Evolutionary conservation across 1,284 basidiomycete genomes (phyloP).

Genomic region (Amylostereum areolatum): DNA sequence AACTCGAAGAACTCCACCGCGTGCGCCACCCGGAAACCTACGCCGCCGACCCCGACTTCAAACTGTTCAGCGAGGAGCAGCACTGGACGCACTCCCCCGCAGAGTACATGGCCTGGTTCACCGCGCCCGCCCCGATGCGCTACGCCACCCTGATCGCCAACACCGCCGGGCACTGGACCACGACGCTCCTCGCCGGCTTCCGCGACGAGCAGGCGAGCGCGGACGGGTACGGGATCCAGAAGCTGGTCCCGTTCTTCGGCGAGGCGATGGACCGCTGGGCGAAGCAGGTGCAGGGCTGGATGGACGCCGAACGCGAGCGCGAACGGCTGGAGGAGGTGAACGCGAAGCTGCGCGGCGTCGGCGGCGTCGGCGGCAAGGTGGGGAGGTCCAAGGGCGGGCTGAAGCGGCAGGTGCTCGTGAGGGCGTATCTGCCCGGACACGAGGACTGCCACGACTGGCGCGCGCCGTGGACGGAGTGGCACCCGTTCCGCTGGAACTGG

Average conservation of each 20-base stretch:
- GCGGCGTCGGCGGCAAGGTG: slow-evolving; percentile 15
- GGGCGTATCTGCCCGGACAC: slow-evolving; percentile 61
- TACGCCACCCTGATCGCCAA: slow-evolving; percentile 55
- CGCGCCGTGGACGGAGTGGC: slow-evolving; percentile 37
- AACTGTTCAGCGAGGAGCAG: slow-evolving; percentile 49
- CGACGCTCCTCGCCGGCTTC: slow-evolving; percentile 44
- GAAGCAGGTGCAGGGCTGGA: slow-evolving; percentile 36
- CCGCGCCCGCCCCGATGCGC: slow-evolving; percentile 39
- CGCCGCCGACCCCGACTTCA: slow-evolving; percentile 15
- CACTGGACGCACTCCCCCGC: slow-evolving; percentile 46
- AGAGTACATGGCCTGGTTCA: slow-evolving; percentile 47
- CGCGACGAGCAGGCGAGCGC: slow-evolving; percentile 28
- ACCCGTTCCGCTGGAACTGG: slow-evolving; percentile 39
- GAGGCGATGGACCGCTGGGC: slow-evolving; percentile 51
- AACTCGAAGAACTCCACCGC: slow-evolving; percentile 42
- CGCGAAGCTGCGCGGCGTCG: slow-evolving; percentile 6
- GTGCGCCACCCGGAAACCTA: slow-evolving; percentile 13
- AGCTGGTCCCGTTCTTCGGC: slow-evolving; percentile 48
- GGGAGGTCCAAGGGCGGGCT: background rate
- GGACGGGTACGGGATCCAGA: slow-evolving; percentile 41
- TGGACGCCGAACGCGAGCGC: slow-evolving; percentile 19
- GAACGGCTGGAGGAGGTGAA: slow-evolving; percentile 8
- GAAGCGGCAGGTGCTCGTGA: slow-evolving; percentile 42
- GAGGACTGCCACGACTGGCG: slow-evolving; percentile 49
- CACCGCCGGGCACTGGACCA: slow-evolving; percentile 66